Evolutionary conservation across 805 yeast genomes (phyloP), one percentile per base, ranked within the genome.

Genomic region (Ogataea ganodermae): DNA sequence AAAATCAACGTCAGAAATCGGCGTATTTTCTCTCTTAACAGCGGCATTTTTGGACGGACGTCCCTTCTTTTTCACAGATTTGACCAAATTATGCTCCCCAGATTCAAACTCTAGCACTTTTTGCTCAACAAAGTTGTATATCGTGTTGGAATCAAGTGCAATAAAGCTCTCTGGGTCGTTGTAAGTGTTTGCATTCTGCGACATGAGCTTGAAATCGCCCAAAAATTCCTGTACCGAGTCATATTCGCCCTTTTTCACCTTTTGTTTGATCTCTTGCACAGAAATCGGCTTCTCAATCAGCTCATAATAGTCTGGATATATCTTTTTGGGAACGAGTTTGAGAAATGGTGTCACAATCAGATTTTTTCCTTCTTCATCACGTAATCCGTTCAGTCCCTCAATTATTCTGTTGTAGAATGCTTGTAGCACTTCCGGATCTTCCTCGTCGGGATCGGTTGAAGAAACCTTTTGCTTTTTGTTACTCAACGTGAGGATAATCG

Each of bases 251-350:
- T 65, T 57, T 9, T 68, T 65, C 36, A 79, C 59, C 48, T 77
- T 79, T 49, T 66, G 68, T 49, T 75, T 75, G 49, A 89, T 81
- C 65, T 86, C 92, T 46, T 78, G 74, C 10, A 89, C 63, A 0
- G 96, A 84, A 2, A 86, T 79, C 2, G 96, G 96, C 18, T 68
- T 68, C 44, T 71, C 67, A 37, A 88, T 81, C 45, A 81, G 70
- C 48, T 79, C 76, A 62, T 84, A 88, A 64, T 89, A 90, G 61
- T 89, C 95, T 0, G 96, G 90, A 60, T 86, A 89, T 38, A 79
- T 67, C 61, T 84, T 82, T 55, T 82, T 80, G 21, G 86, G 76
- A 6, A 96, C 97, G 31, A 89, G 72, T 55, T 80, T 82, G 51
- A 82, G 63, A 66, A 90, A 89, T 64, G 80, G 79, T 53, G 75